Evolutionary conservation across 768 basidiomycete genomes (phyloP).

Genomic region (Boletellus sp.): DNA sequence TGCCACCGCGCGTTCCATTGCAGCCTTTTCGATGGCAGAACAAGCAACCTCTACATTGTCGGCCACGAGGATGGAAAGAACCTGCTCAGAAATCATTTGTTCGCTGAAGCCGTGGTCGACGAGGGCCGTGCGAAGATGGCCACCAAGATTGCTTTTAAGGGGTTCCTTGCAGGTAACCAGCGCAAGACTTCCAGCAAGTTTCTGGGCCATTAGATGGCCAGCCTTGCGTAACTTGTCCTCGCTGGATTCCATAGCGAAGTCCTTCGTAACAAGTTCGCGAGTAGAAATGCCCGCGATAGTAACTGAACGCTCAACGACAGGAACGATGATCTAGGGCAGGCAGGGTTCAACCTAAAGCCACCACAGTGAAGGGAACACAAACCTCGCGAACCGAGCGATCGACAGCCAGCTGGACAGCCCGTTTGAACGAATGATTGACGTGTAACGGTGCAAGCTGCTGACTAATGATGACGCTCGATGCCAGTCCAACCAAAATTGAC

Average conservation of each 20-base stretch:
- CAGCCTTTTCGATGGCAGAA: constrained; percentile 92
- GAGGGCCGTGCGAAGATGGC: constrained; percentile 80
- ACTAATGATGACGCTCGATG: constrained; percentile 72
- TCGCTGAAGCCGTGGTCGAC: constrained; percentile 88
- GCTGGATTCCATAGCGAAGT: constrained; percentile 89
- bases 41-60: constrained; percentile 95
- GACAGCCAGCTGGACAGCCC: constrained; percentile 85
- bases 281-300: constrained; percentile 99
- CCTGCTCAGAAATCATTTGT: constrained; percentile 78
- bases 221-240: constrained; percentile 90
- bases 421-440: constrained; percentile 80
- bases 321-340: constrained; percentile 75
- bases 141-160: constrained; percentile 84
- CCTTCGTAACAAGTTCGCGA: constrained; percentile 90
- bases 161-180: constrained; percentile 99
- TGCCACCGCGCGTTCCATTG: constrained; percentile 90
- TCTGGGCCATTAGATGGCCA: constrained; percentile 94
- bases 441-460: constrained; percentile 71
- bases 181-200: constrained; percentile 92
- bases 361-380: constrained; percentile 11
- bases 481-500: constrained; percentile 66
- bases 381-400: constrained; percentile 95
- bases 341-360: background rate
- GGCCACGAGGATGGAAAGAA: constrained; percentile 72
- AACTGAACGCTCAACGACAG: constrained; percentile 96